These are phyloP conservation scores for Hypoxylon crocopeplum DNA, from an alignment of 495 filamentous ascomycete genomes.

Conservation along the genomic window DNA sequence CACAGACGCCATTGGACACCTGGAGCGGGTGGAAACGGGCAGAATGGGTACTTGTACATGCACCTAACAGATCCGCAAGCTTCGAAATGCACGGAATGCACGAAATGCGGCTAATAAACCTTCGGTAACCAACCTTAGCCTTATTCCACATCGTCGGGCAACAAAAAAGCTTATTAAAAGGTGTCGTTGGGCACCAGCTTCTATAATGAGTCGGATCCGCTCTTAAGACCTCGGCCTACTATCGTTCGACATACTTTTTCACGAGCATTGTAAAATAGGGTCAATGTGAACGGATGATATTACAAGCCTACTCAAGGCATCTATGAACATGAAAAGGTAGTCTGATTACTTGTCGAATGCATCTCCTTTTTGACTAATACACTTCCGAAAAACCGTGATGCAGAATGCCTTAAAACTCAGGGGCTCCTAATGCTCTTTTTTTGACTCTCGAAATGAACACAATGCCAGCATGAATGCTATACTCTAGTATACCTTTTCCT, in stretches of 20 bases:
- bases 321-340: no score
- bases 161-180: constrained; percentile 17
- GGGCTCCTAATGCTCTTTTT: constrained; percentile 14
- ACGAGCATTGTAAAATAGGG: no score
- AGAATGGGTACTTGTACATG: constrained; percentile 16
- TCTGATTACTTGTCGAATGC: no score
- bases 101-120: constrained; percentile 23
- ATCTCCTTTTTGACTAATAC: constrained; percentile 1
- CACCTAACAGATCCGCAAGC: constrained; percentile 18
- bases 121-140: constrained; percentile 22
- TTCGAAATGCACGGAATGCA: constrained; percentile 15
- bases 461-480: constrained; percentile 21
- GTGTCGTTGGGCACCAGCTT: constrained; percentile 23
- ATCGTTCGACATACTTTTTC: no score
- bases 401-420: constrained; percentile 5
- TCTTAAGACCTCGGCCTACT: no score
- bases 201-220: no score
- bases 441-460: not conserved
- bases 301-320: no score
- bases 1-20: no score
- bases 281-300: no score
- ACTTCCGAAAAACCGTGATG: not conserved
- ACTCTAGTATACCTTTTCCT: constrained; percentile 23
- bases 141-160: constrained; percentile 20
- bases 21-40: not conserved